Base-by-base conservation (phyloP, 306 rosid genomes). In the Castanea crenata region DNA sequence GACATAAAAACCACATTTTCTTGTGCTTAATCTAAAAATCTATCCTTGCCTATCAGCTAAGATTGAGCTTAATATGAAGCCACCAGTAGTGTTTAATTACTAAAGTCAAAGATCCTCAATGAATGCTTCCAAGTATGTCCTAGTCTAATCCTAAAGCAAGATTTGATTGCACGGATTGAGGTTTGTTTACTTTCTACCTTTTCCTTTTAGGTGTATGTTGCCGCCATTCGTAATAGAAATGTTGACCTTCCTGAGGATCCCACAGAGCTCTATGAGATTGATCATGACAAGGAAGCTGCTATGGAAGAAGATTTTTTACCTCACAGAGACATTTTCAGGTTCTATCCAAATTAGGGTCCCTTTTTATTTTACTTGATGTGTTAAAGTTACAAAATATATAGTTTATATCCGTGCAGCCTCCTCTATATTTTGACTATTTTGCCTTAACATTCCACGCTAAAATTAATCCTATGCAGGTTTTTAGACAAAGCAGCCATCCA, bases 401-500 rank as follows among this genome's bases (percentile, higher is more conserved):
- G 57, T 16, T 56, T 6, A 31, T 4, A 25, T 0, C 49, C 65
- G 12, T 7, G 0, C 34, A 6, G 8, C 29, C 64, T 61, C 67
- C n/a, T 61, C 55, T 25, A 72, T 12, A 23, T 71, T 34, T 21
- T 64, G 27, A 77, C 44, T 35, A 54, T 1, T 73, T 74, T 76
- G 10, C 55, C 38, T 63, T 29, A 63, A 29, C 6, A 63, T 16
- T 46, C 15, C 34, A 69, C 4, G 32, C 18, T 52, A 21, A 34
- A 25, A 55, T 41, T 41, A 41, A 8, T 76, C 52, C 23, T 18
- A 5, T 41, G 58, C 88, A 93, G 99, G 86, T 92, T 89, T 80
- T 88, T 95, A 82, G 99, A 95, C 87, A 92, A 82, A 87, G 99
- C 99, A 77, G 93, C 99, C 75, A 86, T 95, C 82, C 74, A 81